Evolutionary conservation across 108 stramenopile species (phyloP).

Genomic region (Cyclotella distinguenda): DNA sequence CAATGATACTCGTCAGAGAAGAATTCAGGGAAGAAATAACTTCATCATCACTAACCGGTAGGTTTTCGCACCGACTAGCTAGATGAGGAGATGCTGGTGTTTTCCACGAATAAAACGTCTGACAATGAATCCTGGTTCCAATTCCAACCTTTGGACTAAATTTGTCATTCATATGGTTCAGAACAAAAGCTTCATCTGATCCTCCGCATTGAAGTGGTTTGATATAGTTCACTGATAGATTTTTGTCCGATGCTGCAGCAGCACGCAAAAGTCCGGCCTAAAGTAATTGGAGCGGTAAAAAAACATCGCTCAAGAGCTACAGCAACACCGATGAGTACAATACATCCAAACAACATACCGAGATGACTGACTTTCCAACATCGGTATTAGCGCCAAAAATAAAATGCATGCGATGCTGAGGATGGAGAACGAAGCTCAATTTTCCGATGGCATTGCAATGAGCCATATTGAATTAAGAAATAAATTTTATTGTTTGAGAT

Average conservation of each 20-base stretch:
- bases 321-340: neutral
- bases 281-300: neutral
- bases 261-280: constrained; percentile 74
- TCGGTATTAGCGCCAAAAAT: constrained; percentile 98
- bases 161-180: constrained; percentile 25
- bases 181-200: constrained; percentile 71
- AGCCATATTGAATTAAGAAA: neutral
- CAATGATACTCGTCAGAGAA: constrained; percentile 18
- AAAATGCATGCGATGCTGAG: constrained; percentile 54
- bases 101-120: constrained; percentile 85
- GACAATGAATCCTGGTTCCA: constrained; percentile 13
- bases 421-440: constrained; percentile 17
- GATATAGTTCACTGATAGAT: constrained; percentile 66
- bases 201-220: constrained; percentile 95
- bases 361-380: constrained; percentile 93
- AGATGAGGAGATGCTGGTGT: constrained; percentile 90
- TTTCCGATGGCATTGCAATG: constrained; percentile 1
- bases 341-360: constrained; percentile 29
- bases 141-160: neutral
- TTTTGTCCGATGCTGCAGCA: constrained; percentile 13
- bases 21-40: constrained; percentile 57
- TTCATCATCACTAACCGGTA: constrained; percentile 69
- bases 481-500: too few species aligned
- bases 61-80: constrained; percentile 72
- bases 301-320: neutral